phyloP scores from a whole-genome alignment of 2,329 filamentous ascomycete species.

The Monilinia fructicola region DNA sequence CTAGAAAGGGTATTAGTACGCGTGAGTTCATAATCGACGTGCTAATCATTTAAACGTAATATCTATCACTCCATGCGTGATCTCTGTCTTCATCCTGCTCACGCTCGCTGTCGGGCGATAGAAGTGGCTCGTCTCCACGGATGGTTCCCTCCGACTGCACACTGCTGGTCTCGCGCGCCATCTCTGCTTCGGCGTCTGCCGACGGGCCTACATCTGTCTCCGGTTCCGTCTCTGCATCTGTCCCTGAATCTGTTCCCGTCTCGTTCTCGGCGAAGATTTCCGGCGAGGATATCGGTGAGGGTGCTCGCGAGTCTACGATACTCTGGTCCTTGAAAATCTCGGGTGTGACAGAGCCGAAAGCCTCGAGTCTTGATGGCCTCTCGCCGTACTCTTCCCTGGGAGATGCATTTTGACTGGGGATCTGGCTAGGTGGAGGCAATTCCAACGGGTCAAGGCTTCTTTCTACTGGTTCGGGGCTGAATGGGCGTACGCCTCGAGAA shows the following conservation, averaged over 20 bases:
- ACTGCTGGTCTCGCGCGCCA: slow-evolving; percentile 10
- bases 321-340: slow-evolving; percentile 12
- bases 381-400: slow-evolving; percentile 15
- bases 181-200: neutral
- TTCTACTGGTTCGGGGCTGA: slow-evolving; percentile 50
- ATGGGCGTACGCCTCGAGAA: slow-evolving; percentile 55
- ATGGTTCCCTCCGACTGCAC: slow-evolving; percentile 16
- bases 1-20: slow-evolving; percentile 27
- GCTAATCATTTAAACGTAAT: slow-evolving; percentile 20
- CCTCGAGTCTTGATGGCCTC: slow-evolving; percentile 1
- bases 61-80: slow-evolving; percentile 12
- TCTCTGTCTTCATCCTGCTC: slow-evolving; percentile 4
- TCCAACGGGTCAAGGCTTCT: slow-evolving; percentile 32
- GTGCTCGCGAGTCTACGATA: slow-evolving; percentile 12
- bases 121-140: slow-evolving; percentile 14
- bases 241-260: neutral
- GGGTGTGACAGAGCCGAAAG: slow-evolving; percentile 11
- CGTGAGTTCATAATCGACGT: neutral
- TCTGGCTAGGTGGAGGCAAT: slow-evolving; percentile 15
- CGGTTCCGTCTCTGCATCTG: neutral
- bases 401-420: neutral
- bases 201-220: too few species aligned
- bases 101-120: neutral
- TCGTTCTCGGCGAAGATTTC: slow-evolving; percentile 5
- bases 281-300: neutral